Evolutionary conservation across 208 protist species (phyloP).

Genomic region (Trypanosoma boissoni): DNA sequence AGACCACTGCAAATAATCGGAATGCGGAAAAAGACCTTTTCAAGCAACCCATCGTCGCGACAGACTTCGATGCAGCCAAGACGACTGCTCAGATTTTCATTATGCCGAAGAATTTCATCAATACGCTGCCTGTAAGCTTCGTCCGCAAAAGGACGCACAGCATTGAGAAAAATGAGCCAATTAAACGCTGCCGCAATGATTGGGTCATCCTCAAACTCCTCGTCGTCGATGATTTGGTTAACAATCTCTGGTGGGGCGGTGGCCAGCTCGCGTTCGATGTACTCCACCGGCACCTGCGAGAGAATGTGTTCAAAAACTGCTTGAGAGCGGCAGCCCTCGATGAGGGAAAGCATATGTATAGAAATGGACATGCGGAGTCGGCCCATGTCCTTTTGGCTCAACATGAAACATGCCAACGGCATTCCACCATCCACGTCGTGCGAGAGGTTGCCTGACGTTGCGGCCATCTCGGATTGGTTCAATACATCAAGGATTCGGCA

Average conservation of each 20-base stretch:
- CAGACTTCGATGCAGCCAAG: conserved; percentile 76
- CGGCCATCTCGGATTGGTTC: conserved; percentile 1
- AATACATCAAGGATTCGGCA: conserved; percentile 34
- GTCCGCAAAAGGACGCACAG: conserved; percentile 39
- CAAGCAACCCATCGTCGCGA: conserved; percentile 56
- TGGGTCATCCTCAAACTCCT: conserved; percentile 46
- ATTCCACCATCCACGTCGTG: background rate
- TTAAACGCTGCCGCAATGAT: conserved; percentile 64
- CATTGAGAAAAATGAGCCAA: conserved; percentile 72
- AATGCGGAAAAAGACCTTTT: conserved; percentile 84
- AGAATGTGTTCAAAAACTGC: conserved; percentile 48
- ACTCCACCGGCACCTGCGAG: conserved; percentile 49
- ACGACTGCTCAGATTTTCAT: conserved; percentile 31
- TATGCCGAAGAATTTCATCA: conserved; percentile 41
- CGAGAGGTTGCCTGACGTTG: background rate
- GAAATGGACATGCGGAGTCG: conserved; percentile 49
- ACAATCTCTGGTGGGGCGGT: conserved; percentile 27
- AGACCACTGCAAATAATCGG: conserved; percentile 63
- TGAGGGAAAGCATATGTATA: conserved; percentile 58
- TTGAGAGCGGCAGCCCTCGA: conserved; percentile 63
- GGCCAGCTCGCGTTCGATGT: conserved; percentile 47
- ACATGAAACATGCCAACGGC: background rate
- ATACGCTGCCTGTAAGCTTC: conserved; percentile 39
- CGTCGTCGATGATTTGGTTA: conserved; percentile 31
- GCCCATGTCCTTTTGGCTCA: conserved; percentile 36